Conservation (phyloP, 2,329 filamentous ascomycete species). For the Aureobasidium melanogenum region DNA sequence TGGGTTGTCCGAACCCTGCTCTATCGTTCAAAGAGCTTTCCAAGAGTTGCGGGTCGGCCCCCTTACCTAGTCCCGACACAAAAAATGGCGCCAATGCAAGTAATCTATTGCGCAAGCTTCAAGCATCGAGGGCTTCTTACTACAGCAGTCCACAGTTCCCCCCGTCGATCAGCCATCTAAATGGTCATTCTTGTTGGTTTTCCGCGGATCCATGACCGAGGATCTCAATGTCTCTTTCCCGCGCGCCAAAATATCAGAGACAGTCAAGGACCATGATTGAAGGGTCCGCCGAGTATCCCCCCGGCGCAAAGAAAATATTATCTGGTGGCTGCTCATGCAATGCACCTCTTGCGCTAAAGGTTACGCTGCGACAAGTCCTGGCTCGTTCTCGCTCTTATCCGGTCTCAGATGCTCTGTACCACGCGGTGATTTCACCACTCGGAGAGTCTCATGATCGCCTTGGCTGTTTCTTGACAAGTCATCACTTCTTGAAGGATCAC, state of each 20-base stretch:
- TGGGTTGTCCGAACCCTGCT: neutral
- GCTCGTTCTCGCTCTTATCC: neutral
- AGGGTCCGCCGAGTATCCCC: neutral
- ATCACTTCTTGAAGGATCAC: neutral
- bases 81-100: neutral
- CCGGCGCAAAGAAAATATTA: neutral
- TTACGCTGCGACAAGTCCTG: neutral
- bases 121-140: neutral
- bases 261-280: neutral
- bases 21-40: neutral
- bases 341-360: neutral
- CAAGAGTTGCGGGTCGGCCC: neutral
- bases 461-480: neutral
- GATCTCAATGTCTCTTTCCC: neutral
- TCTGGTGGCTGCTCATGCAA: neutral
- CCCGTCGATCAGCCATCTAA: conserved; percentile 1
- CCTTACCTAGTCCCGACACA: neutral
- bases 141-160: neutral
- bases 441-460: neutral
- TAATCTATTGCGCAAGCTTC: conserved; percentile 3
- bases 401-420: neutral
- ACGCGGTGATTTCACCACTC: neutral
- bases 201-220: neutral
- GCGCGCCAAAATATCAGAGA: neutral
- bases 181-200: neutral